Percentiles rank a stretch among this genome's conserved stretches.
Evolutionary conservation across 805 yeast species (phyloP).

Genomic region (Wickerhamiella qilinensis): DNA sequence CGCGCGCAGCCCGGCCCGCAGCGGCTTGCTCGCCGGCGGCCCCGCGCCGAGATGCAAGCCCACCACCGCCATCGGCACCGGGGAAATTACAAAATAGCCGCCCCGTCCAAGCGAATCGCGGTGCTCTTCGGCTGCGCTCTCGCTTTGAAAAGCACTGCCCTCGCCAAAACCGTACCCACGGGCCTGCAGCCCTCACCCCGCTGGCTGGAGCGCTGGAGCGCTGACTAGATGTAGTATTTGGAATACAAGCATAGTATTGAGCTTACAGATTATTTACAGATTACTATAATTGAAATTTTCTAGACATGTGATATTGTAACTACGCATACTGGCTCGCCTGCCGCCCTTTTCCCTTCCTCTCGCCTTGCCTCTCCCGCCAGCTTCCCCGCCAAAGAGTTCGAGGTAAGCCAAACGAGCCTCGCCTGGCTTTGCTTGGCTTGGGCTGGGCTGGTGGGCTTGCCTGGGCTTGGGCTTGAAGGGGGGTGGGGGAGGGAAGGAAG

Average conservation of each 20-base stretch:
- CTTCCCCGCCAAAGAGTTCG: no score
- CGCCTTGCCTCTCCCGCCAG: no score
- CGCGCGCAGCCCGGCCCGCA: not conserved
- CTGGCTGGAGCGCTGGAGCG: not conserved
- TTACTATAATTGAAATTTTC: no score
- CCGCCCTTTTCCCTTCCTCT: no score
- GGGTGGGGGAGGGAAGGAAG: not conserved
- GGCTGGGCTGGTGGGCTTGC: not conserved
- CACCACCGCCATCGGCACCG: not conserved
- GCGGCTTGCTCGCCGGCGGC: not conserved
- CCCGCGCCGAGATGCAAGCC: slow-evolving; percentile 5
- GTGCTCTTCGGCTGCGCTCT: not conserved
- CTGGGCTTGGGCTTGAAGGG: not conserved
- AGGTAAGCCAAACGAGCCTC: no score
- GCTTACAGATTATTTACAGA: no score
- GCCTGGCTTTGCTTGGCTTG: no score
- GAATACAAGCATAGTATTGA: no score
- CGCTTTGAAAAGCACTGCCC: not conserved
- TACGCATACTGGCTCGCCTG: no score
- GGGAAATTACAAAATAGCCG: no score
- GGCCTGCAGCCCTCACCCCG: not conserved
- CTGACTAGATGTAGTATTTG: not conserved
- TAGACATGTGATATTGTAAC: no score
- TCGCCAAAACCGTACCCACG: not conserved
- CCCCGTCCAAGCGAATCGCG: no score